phyloP scores from a whole-genome alignment of 176 grass and related monocot species.

The Rhynchospora pubera region DNA sequence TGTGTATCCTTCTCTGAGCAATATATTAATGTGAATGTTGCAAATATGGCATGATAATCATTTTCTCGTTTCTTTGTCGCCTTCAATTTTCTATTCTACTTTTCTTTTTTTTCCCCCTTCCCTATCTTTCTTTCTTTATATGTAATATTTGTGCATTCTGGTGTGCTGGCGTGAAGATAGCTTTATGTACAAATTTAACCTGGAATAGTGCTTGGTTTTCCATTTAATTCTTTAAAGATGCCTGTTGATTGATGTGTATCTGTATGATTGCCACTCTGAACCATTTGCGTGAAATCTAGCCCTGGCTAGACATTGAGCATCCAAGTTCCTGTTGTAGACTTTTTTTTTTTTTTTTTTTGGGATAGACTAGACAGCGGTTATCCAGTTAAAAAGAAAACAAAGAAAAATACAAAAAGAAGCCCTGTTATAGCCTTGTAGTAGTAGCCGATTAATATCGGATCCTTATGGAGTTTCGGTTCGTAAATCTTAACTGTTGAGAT shows the following conservation, averaged over 20 bases:
- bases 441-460: too few species aligned
- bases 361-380: too few species aligned
- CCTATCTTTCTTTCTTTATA: neutral
- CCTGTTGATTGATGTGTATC: too few species aligned
- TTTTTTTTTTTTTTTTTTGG: too few species aligned
- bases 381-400: too few species aligned
- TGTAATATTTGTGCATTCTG: conserved; percentile 4
- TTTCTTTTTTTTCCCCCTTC: neutral
- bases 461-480: too few species aligned
- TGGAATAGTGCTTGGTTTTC: neutral
- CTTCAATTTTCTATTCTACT: neutral
- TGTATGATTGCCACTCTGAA: too few species aligned
- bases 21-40: conserved; percentile 33
- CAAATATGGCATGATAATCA: conserved; percentile 12
- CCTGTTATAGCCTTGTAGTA: too few species aligned
- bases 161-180: neutral
- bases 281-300: too few species aligned
- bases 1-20: conserved; percentile 12
- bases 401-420: too few species aligned
- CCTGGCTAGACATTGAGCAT: neutral
- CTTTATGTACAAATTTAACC: neutral
- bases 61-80: neutral
- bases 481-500: too few species aligned
- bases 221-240: neutral
- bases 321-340: neutral